Conservation (phyloP, 2,329 filamentous ascomycete genomes). For the Aureobasidium namibiae region DNA sequence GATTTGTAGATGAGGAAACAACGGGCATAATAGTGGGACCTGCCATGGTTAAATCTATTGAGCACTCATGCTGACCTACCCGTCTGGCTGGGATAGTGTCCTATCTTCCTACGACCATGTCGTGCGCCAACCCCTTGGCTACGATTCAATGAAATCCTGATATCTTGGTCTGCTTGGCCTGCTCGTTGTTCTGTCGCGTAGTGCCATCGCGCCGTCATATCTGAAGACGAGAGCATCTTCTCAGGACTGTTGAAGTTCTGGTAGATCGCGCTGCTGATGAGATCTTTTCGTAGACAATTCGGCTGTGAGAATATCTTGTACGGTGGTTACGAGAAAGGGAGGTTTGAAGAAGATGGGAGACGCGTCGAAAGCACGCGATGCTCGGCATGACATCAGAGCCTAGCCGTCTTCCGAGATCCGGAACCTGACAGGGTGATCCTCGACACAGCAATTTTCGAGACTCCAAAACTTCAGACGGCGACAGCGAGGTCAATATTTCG, state of each 20-base stretch:
- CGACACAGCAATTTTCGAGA: background rate
- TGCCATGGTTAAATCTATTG: background rate
- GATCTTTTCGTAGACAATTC: rapidly evolving
- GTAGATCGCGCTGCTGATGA: background rate
- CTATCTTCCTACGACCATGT: background rate
- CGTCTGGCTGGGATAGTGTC: background rate
- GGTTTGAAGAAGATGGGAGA: background rate
- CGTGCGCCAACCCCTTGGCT: background rate
- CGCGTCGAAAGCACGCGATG: background rate
- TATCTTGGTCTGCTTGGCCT: background rate
- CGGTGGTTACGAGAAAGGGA: no score
- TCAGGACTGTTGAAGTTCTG: background rate
- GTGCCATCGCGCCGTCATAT: background rate
- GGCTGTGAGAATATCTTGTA: no score
- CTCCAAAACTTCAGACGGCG: background rate
- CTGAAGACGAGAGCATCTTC: no score
- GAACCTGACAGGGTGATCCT: background rate
- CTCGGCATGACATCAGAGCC: background rate
- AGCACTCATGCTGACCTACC: background rate
- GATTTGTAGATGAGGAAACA: background rate
- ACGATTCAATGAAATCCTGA: background rate
- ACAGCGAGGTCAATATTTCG: background rate
- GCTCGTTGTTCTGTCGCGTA: background rate
- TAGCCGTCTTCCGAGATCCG: no score
- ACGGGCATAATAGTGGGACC: background rate